A percentile compares a stretch with the other conserved stretches of the same genome.
These are phyloP conservation scores for Thelephora terrestris DNA, from an alignment of 1,284 basidiomycete species.

Conservation along the genomic window DNA sequence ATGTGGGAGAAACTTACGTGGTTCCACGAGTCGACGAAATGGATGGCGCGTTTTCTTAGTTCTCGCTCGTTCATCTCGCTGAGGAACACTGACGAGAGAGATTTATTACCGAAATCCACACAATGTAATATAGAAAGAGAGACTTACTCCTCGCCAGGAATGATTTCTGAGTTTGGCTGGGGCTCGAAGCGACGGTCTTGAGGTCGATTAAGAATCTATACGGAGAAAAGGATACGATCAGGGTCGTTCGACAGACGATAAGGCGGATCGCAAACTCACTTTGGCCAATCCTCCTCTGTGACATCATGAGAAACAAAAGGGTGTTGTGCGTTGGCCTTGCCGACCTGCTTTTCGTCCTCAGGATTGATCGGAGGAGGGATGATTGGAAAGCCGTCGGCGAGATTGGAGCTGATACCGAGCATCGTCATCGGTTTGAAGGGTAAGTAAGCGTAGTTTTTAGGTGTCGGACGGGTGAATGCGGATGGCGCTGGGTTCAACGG, in stretches of 20 bases:
- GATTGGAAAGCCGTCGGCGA: conserved; percentile 13
- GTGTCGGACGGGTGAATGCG: background rate
- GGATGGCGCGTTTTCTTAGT: conserved; percentile 7
- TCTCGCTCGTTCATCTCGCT: conserved; percentile 8
- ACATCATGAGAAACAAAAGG: conserved; percentile 17
- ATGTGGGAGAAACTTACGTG: conserved; percentile 5
- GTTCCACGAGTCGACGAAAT: conserved; percentile 16
- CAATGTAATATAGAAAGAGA: background rate
- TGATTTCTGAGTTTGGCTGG: conserved; percentile 8
- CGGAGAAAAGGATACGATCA: background rate
- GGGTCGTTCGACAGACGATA: background rate
- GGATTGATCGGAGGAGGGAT: conserved; percentile 9
- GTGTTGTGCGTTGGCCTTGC: conserved; percentile 5
- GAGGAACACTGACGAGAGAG: conserved; percentile 2
- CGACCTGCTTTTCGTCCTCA: background rate
- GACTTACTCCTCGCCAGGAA: conserved; percentile 7
- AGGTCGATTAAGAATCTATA: conserved; percentile 15
- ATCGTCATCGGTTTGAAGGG: conserved; percentile 13
- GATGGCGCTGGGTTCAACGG: background rate
- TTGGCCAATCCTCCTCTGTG: conserved; percentile 13
- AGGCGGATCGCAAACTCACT: background rate
- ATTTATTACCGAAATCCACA: background rate
- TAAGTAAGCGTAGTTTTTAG: conserved; percentile 7
- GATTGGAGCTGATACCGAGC: conserved; percentile 7
- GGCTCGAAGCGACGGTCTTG: conserved; percentile 9